A percentile compares a stretch with the other conserved stretches of the same genome.
phyloP scores from a whole-genome alignment of 1,139 yeast genomes.

The Yueomyces sp. region DNA sequence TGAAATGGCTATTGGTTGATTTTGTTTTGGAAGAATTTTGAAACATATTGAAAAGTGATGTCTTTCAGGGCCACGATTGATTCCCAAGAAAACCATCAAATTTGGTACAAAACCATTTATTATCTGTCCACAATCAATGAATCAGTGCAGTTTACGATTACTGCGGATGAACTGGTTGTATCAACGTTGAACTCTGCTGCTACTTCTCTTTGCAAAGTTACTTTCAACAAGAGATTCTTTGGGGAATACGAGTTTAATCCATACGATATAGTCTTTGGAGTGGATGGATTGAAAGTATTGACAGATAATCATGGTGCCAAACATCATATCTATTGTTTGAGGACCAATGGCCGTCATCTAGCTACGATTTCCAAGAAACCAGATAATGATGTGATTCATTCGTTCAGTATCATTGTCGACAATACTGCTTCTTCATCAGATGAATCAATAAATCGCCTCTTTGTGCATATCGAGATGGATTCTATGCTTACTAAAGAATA shows the following conservation, averaged over 20 bases:
- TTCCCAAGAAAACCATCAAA: constrained; percentile 13
- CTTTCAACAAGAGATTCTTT: constrained; percentile 16
- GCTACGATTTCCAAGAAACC: constrained; percentile 37
- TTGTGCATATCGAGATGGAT: constrained; percentile 38
- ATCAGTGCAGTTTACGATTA: constrained; percentile 18
- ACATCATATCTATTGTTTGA: constrained; percentile 30
- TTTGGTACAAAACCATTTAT: constrained; percentile 19
- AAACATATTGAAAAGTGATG: constrained; percentile 6
- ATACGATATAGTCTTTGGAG: constrained; percentile 22
- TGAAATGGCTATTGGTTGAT: no score
- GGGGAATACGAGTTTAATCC: constrained; percentile 18
- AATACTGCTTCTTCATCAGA: constrained; percentile 22
- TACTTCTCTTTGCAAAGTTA: constrained; percentile 18
- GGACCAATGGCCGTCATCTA: constrained; percentile 36
- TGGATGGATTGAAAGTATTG: constrained; percentile 18
- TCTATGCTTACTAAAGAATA: constrained; percentile 41
- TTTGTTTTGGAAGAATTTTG: no score
- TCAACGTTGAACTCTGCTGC: constrained; percentile 22
- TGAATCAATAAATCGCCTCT: constrained; percentile 28
- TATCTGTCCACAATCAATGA: constrained; percentile 17
- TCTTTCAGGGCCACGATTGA: constrained; percentile 19
- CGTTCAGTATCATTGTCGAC: constrained; percentile 22
- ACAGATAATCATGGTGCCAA: constrained; percentile 13
- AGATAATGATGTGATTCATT: constrained; percentile 31
- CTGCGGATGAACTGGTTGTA: constrained; percentile 13